These are phyloP conservation scores for Sonneratia alba DNA, from an alignment of 345 rosid species.

Conservation along the genomic window DNA sequence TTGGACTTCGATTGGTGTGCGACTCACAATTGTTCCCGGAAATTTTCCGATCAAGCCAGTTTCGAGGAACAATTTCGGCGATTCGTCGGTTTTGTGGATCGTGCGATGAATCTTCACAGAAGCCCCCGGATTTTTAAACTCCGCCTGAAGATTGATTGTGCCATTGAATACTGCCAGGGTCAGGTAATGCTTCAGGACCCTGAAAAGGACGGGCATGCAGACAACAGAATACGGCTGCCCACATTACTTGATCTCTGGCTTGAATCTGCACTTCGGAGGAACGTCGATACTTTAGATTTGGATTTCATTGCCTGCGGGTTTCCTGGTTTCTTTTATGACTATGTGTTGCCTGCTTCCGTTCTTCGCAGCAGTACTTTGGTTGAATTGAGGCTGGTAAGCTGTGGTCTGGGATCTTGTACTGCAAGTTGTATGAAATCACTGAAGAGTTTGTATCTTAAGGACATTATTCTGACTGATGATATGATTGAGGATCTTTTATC, in stretches of 20 bases:
- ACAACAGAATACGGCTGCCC: background rate
- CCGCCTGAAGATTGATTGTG: conserved; percentile 10
- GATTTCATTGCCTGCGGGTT: conserved; percentile 11
- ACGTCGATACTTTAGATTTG: conserved; percentile 11
- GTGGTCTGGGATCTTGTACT: conserved; percentile 1
- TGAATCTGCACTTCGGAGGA: background rate
- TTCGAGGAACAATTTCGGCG: background rate
- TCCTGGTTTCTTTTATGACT: background rate
- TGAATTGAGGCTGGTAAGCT: conserved; percentile 12
- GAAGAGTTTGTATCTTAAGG: conserved; percentile 10
- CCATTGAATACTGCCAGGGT: background rate
- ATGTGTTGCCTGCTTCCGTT: conserved; percentile 9
- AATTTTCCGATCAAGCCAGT: background rate
- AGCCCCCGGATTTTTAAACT: conserved; percentile 9
- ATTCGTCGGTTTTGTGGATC: conserved; percentile 8
- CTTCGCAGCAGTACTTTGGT: conserved; percentile 2
- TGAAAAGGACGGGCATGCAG: background rate
- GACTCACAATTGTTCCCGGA: conserved; percentile 1
- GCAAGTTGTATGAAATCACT: conserved; percentile 6
- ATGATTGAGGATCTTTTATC: background rate
- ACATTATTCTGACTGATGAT: background rate
- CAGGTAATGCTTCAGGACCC: background rate
- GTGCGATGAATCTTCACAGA: conserved; percentile 5
- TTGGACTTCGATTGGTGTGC: conserved; percentile 13
- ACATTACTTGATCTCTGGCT: conserved; percentile 7